These are phyloP conservation scores for Pestalotiopsis fici DNA, from an alignment of 2,329 filamentous ascomycete species.

Conservation along the genomic window DNA sequence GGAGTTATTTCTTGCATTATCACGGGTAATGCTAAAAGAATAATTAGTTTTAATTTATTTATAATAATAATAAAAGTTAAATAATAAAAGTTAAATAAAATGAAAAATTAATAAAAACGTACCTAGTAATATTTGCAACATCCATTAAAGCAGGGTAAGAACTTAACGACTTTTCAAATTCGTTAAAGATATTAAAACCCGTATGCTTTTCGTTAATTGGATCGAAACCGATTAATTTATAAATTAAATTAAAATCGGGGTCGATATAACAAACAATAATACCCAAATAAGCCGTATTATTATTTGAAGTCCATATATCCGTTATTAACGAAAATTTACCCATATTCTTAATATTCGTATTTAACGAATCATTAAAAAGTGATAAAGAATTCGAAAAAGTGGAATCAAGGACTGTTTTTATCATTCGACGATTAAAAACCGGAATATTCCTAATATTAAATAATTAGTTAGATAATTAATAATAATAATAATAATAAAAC, in stretches of 20 bases:
- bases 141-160: neutral
- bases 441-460: neutral
- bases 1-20: neutral
- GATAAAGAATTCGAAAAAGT: neutral
- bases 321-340: neutral
- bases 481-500: neutral
- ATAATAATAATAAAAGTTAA: neutral
- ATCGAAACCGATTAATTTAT: neutral
- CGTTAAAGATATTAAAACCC: neutral
- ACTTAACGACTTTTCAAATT: neutral
- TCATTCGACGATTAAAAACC: neutral
- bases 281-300: neutral
- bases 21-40: neutral
- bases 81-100: too few relatives aligned
- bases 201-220: neutral
- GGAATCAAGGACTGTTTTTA: neutral
- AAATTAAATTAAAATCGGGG: slow-evolving; percentile 1
- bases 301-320: neutral
- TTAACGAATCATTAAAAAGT: neutral
- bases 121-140: neutral
- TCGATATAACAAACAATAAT: neutral
- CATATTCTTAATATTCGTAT: neutral
- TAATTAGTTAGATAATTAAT: neutral
- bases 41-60: neutral
- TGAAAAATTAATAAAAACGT: neutral